These are phyloP conservation scores for Saccharomycopsis javanensis DNA, from an alignment of 805 yeast species.

Conservation along the genomic window DNA sequence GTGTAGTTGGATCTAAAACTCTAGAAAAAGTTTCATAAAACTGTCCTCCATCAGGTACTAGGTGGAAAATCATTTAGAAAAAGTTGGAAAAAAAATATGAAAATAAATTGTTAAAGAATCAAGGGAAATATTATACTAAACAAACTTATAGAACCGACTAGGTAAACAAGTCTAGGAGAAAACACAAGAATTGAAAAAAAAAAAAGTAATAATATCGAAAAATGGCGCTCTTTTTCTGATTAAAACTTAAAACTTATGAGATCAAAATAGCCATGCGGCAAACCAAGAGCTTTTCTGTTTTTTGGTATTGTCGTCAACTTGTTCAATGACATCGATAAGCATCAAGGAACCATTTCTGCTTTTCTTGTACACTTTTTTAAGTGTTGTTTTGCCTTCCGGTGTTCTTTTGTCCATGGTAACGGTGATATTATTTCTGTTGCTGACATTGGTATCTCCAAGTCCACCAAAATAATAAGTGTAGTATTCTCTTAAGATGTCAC, in stretches of 20 bases:
- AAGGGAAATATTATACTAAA: too few relatives aligned
- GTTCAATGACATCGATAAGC: background rate
- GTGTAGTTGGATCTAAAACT: too few relatives aligned
- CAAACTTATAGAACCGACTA: too few relatives aligned
- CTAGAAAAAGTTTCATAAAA: too few relatives aligned
- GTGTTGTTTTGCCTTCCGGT: background rate
- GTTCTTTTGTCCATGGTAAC: background rate
- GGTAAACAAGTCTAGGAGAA: too few relatives aligned
- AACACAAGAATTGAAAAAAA: background rate
- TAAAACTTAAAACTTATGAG: too few relatives aligned
- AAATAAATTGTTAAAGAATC: background rate
- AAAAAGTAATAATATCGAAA: too few relatives aligned
- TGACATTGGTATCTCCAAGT: background rate
- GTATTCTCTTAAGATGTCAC: background rate
- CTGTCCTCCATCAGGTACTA: too few relatives aligned
- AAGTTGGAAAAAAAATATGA: background rate
- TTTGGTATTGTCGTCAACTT: background rate
- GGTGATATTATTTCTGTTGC: background rate
- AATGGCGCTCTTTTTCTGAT: too few relatives aligned
- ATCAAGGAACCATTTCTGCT: constrained; percentile 2
- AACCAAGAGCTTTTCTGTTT: background rate
- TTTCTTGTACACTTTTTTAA: constrained; percentile 8
- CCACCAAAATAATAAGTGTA: background rate
- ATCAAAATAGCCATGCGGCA: background rate
- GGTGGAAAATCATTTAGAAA: too few relatives aligned